Evolutionary conservation across 306 rosid genomes (phyloP).

Genomic region (Hippophae gyantsensis): DNA sequence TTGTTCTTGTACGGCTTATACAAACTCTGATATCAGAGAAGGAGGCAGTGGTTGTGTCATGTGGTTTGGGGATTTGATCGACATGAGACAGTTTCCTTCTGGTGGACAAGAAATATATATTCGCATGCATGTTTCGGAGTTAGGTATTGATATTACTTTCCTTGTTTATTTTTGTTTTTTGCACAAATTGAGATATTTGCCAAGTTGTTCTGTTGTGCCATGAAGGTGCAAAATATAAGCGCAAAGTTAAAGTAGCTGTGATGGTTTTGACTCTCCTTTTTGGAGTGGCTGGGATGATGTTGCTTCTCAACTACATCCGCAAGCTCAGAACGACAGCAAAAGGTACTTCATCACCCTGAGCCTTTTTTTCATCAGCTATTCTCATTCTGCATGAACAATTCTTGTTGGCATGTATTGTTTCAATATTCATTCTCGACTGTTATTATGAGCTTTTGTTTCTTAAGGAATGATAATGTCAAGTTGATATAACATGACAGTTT

Average conservation of each 20-base stretch:
- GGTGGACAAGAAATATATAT: slow-evolving; percentile 28
- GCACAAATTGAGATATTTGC: background rate
- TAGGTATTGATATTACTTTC: slow-evolving; percentile 9
- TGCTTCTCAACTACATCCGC: slow-evolving; percentile 7
- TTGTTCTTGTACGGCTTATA: slow-evolving; percentile 10
- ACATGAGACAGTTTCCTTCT: slow-evolving; percentile 19
- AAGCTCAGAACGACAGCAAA: slow-evolving; percentile 7
- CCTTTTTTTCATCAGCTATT: too few species aligned
- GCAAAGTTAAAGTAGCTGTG: slow-evolving; percentile 2
- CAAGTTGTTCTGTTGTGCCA: background rate
- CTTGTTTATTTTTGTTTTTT: background rate
- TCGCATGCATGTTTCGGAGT: slow-evolving; percentile 20
- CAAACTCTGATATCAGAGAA: slow-evolving; percentile 28
- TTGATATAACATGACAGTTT: too few species aligned
- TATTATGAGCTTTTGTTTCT: too few species aligned
- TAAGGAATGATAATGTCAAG: too few species aligned
- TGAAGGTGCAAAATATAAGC: background rate
- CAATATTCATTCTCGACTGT: too few species aligned
- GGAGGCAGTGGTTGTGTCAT: slow-evolving; percentile 46
- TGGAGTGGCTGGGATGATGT: slow-evolving; percentile 13
- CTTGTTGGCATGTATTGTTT: too few species aligned
- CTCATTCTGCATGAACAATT: background rate
- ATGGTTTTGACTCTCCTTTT: slow-evolving; percentile 2
- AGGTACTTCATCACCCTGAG: slow-evolving; percentile 9
- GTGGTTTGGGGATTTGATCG: slow-evolving; percentile 39